These are phyloP conservation scores for Apiospora malaysiana DNA, from an alignment of 2,329 filamentous ascomycete genomes.

Conservation along the genomic window DNA sequence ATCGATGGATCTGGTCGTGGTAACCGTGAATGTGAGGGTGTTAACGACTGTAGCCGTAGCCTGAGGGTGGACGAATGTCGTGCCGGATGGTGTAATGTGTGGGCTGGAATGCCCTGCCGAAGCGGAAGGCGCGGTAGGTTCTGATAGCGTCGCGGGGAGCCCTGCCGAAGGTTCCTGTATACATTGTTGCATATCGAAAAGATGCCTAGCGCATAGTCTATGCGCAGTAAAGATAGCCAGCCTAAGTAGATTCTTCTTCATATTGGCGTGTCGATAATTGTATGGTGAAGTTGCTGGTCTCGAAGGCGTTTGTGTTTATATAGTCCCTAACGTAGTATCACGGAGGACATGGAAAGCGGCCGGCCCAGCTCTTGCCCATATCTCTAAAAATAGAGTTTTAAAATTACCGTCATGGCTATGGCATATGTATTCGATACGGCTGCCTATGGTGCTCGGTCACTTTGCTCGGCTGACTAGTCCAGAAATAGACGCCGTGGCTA, in stretches of 20 bases:
- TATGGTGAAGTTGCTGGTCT: background rate
- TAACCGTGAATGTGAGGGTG: background rate
- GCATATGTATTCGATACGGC: background rate
- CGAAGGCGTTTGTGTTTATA: background rate
- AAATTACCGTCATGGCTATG: background rate
- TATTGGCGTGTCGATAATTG: background rate
- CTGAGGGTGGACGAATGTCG: background rate
- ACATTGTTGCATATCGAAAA: background rate
- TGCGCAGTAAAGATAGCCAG: background rate
- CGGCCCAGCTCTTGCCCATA: background rate
- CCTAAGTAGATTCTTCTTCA: background rate
- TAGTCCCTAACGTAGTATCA: background rate
- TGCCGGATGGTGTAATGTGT: background rate
- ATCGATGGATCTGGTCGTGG: background rate
- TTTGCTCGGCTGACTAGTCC: background rate
- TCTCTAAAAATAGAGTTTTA: background rate
- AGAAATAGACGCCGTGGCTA: background rate
- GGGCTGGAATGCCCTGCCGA: background rate
- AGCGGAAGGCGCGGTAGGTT: background rate
- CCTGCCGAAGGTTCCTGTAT: background rate
- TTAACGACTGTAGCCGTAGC: background rate
- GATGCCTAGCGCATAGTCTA: background rate
- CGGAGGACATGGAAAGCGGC: background rate
- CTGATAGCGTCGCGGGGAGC: background rate
- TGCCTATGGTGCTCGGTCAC: background rate